These are phyloP conservation scores for Pseudozyma thailandica DNA, from an alignment of 1,284 basidiomycete genomes.

Conservation along the genomic window DNA sequence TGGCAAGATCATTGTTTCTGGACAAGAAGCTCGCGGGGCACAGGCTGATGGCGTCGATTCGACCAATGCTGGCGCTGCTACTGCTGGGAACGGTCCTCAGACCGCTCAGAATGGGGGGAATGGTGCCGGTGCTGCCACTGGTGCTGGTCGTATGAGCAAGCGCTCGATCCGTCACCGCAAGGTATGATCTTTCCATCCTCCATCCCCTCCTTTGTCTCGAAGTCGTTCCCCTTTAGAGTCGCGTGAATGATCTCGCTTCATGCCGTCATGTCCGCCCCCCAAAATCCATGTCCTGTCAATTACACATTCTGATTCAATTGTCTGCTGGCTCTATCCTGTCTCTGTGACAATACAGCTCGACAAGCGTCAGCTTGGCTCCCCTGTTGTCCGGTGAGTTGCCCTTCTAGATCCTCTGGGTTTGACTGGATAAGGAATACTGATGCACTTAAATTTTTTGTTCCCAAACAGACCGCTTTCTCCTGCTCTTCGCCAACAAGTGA, in stretches of 20 bases:
- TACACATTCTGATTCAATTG: constrained; percentile 8
- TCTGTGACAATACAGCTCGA: constrained; percentile 20
- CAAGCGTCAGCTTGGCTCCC: neutral
- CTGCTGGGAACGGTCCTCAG: neutral
- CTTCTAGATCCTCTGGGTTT: neutral
- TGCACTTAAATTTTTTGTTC: neutral
- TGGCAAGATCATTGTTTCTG: constrained; percentile 18
- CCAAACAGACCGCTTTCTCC: constrained; percentile 15
- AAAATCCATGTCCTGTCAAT: neutral
- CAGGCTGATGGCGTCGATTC: neutral
- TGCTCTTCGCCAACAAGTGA: constrained; percentile 13
- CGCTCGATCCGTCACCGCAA: constrained; percentile 27
- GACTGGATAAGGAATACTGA: neutral
- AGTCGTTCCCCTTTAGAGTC: neutral
- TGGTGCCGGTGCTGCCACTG: neutral
- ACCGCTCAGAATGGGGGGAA: too few species aligned
- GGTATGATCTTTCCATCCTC: constrained; percentile 28
- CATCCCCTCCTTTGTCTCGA: neutral
- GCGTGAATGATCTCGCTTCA: neutral
- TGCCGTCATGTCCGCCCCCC: constrained; percentile 4
- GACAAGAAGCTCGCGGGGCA: neutral
- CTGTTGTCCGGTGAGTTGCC: constrained; percentile 19
- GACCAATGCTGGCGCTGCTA: constrained; percentile 4
- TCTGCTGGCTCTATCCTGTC: neutral
- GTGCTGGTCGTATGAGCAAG: constrained; percentile 24